A percentile compares a stretch with the other conserved stretches of the same genome.
These are phyloP conservation scores for Mucor circinelloides DNA, from an alignment of 371 early-diverging fungal species.

Conservation along the genomic window DNA sequence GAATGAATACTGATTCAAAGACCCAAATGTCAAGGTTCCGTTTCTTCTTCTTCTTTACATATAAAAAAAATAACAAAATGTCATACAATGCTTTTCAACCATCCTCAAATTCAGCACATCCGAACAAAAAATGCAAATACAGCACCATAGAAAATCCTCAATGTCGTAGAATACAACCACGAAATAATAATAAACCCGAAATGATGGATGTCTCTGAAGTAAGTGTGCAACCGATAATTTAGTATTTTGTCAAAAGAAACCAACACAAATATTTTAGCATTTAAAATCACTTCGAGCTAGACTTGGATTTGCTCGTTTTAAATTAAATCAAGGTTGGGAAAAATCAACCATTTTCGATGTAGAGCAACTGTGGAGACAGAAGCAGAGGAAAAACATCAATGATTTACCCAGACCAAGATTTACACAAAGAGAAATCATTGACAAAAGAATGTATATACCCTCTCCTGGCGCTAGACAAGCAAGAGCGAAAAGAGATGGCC, in stretches of 20 bases:
- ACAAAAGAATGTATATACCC: constrained; percentile 23
- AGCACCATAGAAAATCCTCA: not conserved
- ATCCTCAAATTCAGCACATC: not conserved
- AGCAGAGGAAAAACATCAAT: constrained; percentile 29
- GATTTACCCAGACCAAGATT: constrained; percentile 44
- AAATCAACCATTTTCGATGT: constrained; percentile 37
- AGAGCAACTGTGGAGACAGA: constrained; percentile 39
- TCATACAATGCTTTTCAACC: not conserved
- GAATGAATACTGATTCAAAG: not conserved
- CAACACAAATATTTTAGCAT: constrained; percentile 13
- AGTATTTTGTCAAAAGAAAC: not conserved
- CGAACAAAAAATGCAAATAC: not conserved
- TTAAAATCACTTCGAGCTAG: constrained; percentile 32
- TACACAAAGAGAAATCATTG: constrained; percentile 45
- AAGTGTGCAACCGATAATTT: constrained; percentile 10
- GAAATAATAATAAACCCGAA: not conserved
- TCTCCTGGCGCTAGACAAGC: constrained; percentile 16
- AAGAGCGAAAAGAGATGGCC: constrained; percentile 19
- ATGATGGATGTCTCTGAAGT: constrained; percentile 22
- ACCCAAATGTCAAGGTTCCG: not conserved
- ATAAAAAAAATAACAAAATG: constrained; percentile 6
- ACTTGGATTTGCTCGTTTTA: constrained; percentile 46
- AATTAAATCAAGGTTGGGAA: constrained; percentile 46
- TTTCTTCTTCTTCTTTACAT: not conserved
- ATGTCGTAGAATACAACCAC: constrained; percentile 1